Conservation (phyloP, 495 filamentous ascomycete species). For the Daldinia vernicosa region DNA sequence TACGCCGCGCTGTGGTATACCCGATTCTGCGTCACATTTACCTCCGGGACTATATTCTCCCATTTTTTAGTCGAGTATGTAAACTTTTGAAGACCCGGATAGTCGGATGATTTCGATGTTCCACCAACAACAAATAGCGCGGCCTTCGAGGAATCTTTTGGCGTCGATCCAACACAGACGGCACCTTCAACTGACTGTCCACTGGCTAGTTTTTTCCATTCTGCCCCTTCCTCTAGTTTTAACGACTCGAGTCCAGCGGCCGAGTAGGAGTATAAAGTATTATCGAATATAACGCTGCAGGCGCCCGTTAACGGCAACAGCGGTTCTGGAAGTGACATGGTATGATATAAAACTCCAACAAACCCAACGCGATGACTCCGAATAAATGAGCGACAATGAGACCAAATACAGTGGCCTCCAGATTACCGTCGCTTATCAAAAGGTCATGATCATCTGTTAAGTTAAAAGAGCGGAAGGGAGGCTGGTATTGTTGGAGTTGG, state of each 20-base stretch:
- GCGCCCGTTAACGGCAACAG: constrained; percentile 71
- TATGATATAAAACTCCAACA: constrained; percentile 26
- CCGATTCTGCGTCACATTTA: constrained; percentile 70
- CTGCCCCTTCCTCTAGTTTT: constrained; percentile 68
- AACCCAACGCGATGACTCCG: constrained; percentile 19
- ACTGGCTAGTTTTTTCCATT: constrained; percentile 72
- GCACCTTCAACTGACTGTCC: constrained; percentile 76
- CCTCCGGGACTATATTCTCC: constrained; percentile 68
- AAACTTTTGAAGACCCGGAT: constrained; percentile 84
- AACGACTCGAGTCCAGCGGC: constrained; percentile 78
- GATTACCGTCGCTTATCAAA: constrained; percentile 26
- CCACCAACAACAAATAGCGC: constrained; percentile 90
- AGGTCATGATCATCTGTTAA: constrained; percentile 34
- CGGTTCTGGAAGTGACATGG: constrained; percentile 73
- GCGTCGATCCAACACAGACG: constrained; percentile 77
- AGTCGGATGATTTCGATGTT: constrained; percentile 61
- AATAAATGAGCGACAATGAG: constrained; percentile 25
- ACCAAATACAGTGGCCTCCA: constrained; percentile 28
- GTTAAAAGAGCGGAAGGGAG: constrained; percentile 9
- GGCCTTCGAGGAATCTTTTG: constrained; percentile 58
- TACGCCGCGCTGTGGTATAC: constrained; percentile 80
- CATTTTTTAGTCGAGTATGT: constrained; percentile 79
- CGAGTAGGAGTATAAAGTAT: constrained; percentile 88
- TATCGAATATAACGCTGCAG: constrained; percentile 83
- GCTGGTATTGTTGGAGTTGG: constrained; percentile 11